phyloP scores from a whole-genome alignment of 306 rosid species.

The Sophora flavescens region DNA sequence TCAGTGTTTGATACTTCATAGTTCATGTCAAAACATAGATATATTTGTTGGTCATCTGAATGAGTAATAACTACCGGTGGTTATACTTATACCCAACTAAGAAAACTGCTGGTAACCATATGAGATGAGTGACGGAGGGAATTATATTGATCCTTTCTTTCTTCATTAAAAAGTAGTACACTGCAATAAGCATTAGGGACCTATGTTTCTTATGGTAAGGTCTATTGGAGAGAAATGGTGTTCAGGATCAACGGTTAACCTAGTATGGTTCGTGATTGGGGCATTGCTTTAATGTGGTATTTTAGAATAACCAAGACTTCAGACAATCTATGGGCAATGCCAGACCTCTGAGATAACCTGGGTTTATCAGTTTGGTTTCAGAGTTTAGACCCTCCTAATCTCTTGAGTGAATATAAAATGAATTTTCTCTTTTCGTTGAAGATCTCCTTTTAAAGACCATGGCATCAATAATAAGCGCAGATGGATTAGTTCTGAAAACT shows the following conservation, averaged over 20 bases:
- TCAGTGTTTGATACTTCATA: not conserved
- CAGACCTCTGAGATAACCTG: not conserved
- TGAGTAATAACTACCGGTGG: not conserved
- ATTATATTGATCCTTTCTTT: not conserved
- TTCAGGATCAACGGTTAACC: not conserved
- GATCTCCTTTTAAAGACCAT: no score
- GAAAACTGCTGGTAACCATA: not conserved
- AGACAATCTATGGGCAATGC: not conserved
- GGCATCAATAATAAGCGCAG: no score
- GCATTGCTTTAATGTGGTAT: not conserved
- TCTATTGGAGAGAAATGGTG: conserved; percentile 5
- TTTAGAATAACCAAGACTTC: not conserved
- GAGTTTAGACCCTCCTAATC: no score
- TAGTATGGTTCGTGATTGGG: not conserved
- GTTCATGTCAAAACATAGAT: conserved; percentile 1
- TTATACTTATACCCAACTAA: no score
- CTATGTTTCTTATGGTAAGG: not conserved
- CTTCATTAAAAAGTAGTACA: not conserved
- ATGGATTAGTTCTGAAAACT: no score
- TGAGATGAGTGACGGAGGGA: not conserved
- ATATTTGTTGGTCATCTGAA: not conserved
- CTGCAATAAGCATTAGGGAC: not conserved
- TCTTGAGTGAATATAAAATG: no score
- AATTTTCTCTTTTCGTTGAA: no score
- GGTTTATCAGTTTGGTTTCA: not conserved